Base-by-base conservation (phyloP, 2,329 filamentous ascomycete genomes). In the Aureobasidium melanogenum region DNA sequence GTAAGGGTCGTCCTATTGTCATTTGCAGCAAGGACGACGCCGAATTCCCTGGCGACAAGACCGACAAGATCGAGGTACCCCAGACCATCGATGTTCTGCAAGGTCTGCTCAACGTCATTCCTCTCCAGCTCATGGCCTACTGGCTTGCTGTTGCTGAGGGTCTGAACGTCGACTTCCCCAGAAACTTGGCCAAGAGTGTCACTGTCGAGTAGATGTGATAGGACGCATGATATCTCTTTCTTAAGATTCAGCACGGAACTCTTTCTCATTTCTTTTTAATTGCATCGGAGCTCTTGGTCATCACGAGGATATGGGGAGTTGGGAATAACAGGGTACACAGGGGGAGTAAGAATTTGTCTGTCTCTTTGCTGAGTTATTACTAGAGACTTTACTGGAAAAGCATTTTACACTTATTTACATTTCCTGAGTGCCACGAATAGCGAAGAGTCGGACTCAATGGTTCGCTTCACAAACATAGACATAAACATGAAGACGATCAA, bases 181-280 rank as follows among this genome's bases (percentile, higher is more conserved):
- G 94, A 72, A 99, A 99, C 82, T 80, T 99, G 79, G 94, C 94
- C 76, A 99, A 99, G 86, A 96, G 91, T 66, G 94, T 99, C 66
- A 99, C 94, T 66, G 94, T 99, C 68, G 94, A 99, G 85, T 99
- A 93, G 19, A 60, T 30, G 30, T 30, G 19, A 15, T 4, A 32
- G 51, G 6, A 15, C 4, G 5, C 2, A n/a, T 12, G n/a, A 58
- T 19, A 15, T 48, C 24, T 47, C 30, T 46, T 60, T 26, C 9
- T 28, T 14, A 34, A 43, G 34, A 10, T 50, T 19, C 38, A 50
- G n/a, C 56, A 58, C 24, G 17, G 32, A 58, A 17, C 38, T 41
- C 26, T 32, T 58, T 46, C 24, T 48, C 26, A 6, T 38, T 48
- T 48, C 41, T 47, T 28, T 58, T 41, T 39, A 47, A 19, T 50